Evolutionary conservation across 2,329 filamentous ascomycete genomes (phyloP).

Genomic region (Fonsecaea nubica): DNA sequence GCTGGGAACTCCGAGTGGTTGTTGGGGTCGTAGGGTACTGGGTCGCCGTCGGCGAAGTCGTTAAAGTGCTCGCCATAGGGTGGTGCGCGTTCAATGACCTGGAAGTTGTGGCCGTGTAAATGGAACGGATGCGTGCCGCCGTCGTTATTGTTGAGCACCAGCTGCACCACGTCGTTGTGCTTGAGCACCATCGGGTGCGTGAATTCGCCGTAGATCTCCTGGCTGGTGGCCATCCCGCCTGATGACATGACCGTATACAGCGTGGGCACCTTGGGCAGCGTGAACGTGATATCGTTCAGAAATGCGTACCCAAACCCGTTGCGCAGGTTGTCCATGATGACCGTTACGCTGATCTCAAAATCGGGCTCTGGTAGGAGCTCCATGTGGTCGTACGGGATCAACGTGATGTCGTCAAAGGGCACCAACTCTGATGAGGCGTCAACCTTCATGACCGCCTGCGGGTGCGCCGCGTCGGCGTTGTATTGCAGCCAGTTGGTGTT

Average conservation of each 20-base stretch:
- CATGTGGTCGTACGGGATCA: constrained; percentile 72
- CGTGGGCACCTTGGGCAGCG: constrained; percentile 75
- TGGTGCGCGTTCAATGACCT: constrained; percentile 65
- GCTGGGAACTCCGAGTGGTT: constrained; percentile 36
- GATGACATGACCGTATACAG: constrained; percentile 76
- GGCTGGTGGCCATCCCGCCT: constrained; percentile 62
- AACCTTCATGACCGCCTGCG: constrained; percentile 42
- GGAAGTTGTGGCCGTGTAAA: constrained; percentile 77
- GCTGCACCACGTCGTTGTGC: constrained; percentile 58
- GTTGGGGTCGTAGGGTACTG: constrained; percentile 39
- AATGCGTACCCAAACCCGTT: constrained; percentile 67
- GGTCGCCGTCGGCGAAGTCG: constrained; percentile 51
- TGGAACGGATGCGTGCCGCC: constrained; percentile 67
- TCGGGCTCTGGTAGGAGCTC: constrained; percentile 65
- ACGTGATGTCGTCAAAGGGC: constrained; percentile 74
- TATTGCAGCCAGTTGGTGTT: constrained; percentile 69
- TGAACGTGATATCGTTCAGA: constrained; percentile 79
- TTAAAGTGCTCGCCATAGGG: constrained; percentile 65
- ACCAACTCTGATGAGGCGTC: constrained; percentile 58
- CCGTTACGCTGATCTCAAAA: constrained; percentile 66
- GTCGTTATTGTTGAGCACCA: constrained; percentile 50
- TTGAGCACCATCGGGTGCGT: constrained; percentile 72
- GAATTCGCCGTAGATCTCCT: constrained; percentile 68
- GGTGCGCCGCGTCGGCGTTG: constrained; percentile 56
- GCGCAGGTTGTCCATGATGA: constrained; percentile 70